Evolutionary conservation across 345 rosid genomes (phyloP).

Genomic region (Populus deltoides): DNA sequence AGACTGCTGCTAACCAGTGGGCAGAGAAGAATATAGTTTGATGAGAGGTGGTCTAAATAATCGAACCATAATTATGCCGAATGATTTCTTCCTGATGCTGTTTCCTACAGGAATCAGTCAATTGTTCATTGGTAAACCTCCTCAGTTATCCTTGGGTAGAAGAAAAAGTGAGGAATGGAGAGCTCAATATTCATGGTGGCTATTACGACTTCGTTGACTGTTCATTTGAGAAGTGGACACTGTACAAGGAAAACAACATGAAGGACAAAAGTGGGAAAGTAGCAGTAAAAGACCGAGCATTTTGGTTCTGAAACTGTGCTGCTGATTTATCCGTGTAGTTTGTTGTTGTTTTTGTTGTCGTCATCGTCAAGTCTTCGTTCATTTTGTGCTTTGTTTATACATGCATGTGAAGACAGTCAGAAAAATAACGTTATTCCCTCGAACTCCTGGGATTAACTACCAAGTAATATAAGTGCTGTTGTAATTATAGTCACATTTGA

Average conservation of each 20-base stretch:
- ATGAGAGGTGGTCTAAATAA: not conserved
- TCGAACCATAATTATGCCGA: not conserved
- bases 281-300: conserved; percentile 50
- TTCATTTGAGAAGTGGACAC: conserved; percentile 93
- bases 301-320: not conserved
- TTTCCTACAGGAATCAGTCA: conserved; percentile 61
- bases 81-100: not conserved
- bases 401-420: not conserved
- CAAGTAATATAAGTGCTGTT: not conserved
- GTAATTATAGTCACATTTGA: not conserved
- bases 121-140: conserved; percentile 63
- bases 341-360: not conserved
- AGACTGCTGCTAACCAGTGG: not conserved
- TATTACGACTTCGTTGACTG: conserved; percentile 81
- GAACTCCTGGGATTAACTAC: conserved; percentile 6
- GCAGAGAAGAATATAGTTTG: not conserved
- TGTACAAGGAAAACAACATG: conserved; percentile 44
- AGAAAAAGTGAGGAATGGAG: conserved; percentile 64
- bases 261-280: conserved; percentile 35
- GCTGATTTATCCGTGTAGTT: not conserved
- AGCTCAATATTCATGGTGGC: conserved; percentile 75
- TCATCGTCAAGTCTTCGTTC: not conserved
- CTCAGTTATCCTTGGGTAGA: conserved; percentile 94
- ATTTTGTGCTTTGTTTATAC: conserved; percentile 12
- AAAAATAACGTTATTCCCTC: conserved; percentile 23